Base-by-base conservation (phyloP, 2,329 filamentous ascomycete genomes). In the Sordariomycetes sp. region DNA sequence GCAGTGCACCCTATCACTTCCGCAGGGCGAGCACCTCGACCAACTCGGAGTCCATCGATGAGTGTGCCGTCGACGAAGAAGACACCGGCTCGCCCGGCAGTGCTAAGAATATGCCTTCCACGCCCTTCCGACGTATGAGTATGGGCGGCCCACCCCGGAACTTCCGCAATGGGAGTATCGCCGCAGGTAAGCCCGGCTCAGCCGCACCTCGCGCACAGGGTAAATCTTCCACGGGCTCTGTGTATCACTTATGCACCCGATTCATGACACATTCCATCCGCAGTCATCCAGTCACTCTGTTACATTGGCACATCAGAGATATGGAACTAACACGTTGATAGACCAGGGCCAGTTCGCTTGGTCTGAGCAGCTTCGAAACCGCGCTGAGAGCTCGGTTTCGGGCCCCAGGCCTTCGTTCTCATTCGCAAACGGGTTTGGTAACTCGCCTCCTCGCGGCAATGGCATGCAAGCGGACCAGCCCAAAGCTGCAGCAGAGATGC, bases 321-420 rank as follows among this genome's bases (percentile, higher is more conserved):
- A 54, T 11, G 12, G 16, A 20, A 28, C 53, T 59, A 55, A 59
- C 43, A 20, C n/a, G 24, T 54, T 14, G 58, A 74, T 83, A 92
- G 88, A 90, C 80, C 90, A 94, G 68, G 69, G 71, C 80, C 90
- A 89, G 72, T 96, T 95, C 81, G 96, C 96, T 76, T 96, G 93
- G 88, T 90, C 90, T 70, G 93, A 97, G 78, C 92, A 96, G 77
- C 85, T 97, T 79, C 90, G 91, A 73, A 88, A 86, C 68, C 88
- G 92, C 70, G 92, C 92, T 66, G 90, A 96, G 76, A 92, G 90
- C 73, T 87, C 84, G 66, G 79, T 86, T 60, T 73, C 79, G 51
- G 79, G 78, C 64, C 71, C 77, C 55, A 79, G 82, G 59, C 75
- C 83, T 53, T 79, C 79, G 53, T 85, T 87, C 68, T 78, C 79